Conservation (phyloP, 179 eudicot species). For the Drosera spatulata region DNA sequence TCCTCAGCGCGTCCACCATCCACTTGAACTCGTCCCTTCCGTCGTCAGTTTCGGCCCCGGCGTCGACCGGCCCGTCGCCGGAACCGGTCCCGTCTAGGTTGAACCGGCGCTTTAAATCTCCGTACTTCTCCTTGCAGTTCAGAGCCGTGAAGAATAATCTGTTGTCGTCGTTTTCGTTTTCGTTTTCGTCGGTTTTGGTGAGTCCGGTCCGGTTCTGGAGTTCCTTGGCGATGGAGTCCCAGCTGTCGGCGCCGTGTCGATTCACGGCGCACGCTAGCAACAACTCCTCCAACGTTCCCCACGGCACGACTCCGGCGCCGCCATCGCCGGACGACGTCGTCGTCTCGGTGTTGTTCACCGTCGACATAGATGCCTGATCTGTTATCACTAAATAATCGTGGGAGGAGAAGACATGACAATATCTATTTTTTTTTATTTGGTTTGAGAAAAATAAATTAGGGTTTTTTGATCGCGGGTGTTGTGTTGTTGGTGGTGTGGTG, state of each 20-base stretch:
- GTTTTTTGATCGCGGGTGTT: too few species aligned
- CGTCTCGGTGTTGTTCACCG: too few species aligned
- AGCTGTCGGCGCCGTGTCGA: constrained; percentile 53
- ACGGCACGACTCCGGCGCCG: constrained; percentile 6
- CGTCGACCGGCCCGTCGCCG: neutral
- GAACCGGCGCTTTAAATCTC: constrained; percentile 49
- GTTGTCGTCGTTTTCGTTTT: too few species aligned
- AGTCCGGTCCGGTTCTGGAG: constrained; percentile 31
- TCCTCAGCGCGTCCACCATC: constrained; percentile 53
- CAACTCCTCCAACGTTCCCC: constrained; percentile 83
- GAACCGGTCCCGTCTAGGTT: neutral
- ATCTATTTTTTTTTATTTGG: too few species aligned
- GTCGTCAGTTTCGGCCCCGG: constrained; percentile 1
- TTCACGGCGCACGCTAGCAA: constrained; percentile 68
- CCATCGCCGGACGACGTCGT: too few species aligned
- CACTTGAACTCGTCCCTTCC: constrained; percentile 16
- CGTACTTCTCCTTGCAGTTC: constrained; percentile 33
- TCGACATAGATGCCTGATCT: too few species aligned
- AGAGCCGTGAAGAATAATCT: neutral
- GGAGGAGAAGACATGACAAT: too few species aligned
- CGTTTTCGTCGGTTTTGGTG: neutral
- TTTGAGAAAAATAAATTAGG: too few species aligned
- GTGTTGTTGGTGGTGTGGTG: too few species aligned
- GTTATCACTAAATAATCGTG: too few species aligned
- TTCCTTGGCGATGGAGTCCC: constrained; percentile 65